phyloP scores from a whole-genome alignment of 345 rosid genomes.

The Salix brachista region DNA sequence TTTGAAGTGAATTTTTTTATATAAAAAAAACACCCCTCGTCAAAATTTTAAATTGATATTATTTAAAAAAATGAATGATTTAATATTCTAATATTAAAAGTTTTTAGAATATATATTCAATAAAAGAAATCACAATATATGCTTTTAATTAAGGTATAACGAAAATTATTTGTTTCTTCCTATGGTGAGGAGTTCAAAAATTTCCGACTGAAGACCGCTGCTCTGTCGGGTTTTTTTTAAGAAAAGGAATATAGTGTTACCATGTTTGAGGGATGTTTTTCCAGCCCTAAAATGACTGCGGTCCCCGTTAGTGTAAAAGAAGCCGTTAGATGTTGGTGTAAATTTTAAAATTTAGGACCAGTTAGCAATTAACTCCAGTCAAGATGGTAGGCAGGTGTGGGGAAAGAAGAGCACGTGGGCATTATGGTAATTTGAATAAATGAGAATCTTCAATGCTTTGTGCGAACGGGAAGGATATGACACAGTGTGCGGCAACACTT shows the following conservation, averaged over 20 bases:
- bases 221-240: too few relatives aligned
- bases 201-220: background rate
- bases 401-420: background rate
- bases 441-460: conserved; percentile 1
- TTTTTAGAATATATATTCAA: too few relatives aligned
- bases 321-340: background rate
- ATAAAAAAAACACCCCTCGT: too few relatives aligned
- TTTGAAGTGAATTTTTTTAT: too few relatives aligned
- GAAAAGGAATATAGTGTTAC: background rate
- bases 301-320: background rate
- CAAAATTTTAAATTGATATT: too few relatives aligned
- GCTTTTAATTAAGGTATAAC: too few relatives aligned
- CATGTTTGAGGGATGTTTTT: background rate
- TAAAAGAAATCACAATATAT: too few relatives aligned
- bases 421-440: background rate
- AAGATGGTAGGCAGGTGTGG: background rate
- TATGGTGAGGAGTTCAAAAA: conserved; percentile 3
- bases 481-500: conserved; percentile 17
- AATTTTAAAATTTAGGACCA: background rate
- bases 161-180: conserved; percentile 22
- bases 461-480: background rate
- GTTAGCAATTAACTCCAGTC: background rate
- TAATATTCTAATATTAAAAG: too few relatives aligned
- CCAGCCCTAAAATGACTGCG: background rate
- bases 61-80: too few relatives aligned